Conservation (phyloP, 805 yeast genomes). For the Alloascoidea hylecoeti region DNA sequence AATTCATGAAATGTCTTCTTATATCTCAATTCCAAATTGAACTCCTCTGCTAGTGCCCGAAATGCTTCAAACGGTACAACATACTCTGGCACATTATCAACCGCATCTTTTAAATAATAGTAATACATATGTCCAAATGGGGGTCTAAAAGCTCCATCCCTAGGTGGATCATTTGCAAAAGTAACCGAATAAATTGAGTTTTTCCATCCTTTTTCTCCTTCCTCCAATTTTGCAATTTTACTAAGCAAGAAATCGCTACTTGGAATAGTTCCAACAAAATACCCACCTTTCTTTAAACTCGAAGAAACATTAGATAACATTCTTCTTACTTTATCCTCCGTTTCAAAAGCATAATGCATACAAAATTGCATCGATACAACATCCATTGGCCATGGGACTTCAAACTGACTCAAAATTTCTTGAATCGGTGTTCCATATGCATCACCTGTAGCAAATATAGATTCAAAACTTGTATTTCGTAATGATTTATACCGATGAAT, state of each 20-base stretch:
- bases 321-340: constrained; percentile 64
- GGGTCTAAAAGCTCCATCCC: constrained; percentile 53
- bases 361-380: constrained; percentile 86
- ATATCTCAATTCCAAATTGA: constrained; percentile 56
- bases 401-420: constrained; percentile 51
- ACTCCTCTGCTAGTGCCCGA: constrained; percentile 72
- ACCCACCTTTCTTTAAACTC: constrained; percentile 70
- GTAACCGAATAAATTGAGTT: constrained; percentile 71
- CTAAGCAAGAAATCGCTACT: constrained; percentile 72
- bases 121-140: constrained; percentile 78
- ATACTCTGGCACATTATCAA: constrained; percentile 92
- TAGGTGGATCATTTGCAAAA: constrained; percentile 70
- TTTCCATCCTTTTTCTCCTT: constrained; percentile 61
- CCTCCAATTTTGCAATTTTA: constrained; percentile 38
- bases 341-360: constrained; percentile 86
- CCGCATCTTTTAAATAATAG: constrained; percentile 81
- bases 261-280: constrained; percentile 89
- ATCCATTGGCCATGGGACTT: constrained; percentile 75
- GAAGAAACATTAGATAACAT: constrained; percentile 63
- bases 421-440: constrained; percentile 66
- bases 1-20: constrained; percentile 71
- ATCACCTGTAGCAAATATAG: constrained; percentile 85
- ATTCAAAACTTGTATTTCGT: constrained; percentile 47
- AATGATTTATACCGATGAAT: constrained; percentile 47
- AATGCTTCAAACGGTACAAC: constrained; percentile 90